A percentile compares a stretch with the other conserved stretches of the same genome.
These are phyloP conservation scores for Trapa incisa DNA, from an alignment of 345 rosid species.

Conservation along the genomic window DNA sequence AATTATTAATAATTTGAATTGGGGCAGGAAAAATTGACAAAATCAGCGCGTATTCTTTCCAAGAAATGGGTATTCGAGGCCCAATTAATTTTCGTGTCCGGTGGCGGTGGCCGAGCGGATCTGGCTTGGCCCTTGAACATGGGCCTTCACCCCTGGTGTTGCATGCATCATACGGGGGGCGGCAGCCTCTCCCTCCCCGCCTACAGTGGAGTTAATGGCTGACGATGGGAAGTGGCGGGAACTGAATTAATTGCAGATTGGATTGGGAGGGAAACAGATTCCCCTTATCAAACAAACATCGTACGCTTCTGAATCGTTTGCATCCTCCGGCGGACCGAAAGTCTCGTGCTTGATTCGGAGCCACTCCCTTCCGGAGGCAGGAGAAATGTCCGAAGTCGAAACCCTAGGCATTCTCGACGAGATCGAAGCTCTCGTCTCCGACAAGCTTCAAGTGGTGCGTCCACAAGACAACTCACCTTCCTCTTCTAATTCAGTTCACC, in stretches of 20 bases:
- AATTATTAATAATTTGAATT: too few species aligned
- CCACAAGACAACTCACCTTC: neutral
- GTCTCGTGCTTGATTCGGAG: neutral
- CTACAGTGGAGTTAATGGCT: too few species aligned
- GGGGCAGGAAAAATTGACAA: too few species aligned
- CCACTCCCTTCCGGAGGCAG: neutral
- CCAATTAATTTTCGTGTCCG: too few species aligned
- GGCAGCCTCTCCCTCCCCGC: too few species aligned
- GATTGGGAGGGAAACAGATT: neutral
- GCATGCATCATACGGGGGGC: too few species aligned
- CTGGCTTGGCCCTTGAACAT: too few species aligned
- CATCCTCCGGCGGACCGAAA: neutral
- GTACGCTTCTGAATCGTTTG: neutral
- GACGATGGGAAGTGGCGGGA: slow-evolving; percentile 1
- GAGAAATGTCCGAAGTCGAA: slow-evolving; percentile 36
- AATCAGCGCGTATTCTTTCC: too few species aligned
- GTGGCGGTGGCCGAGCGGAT: too few species aligned
- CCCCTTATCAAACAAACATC: neutral
- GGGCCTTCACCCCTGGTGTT: too few species aligned
- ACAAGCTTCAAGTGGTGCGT: slow-evolving; percentile 68
- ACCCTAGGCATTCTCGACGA: slow-evolving; percentile 60
- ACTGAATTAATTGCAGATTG: neutral
- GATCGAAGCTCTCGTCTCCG: slow-evolving; percentile 62
- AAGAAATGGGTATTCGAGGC: too few species aligned
- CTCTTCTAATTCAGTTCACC: neutral